phyloP scores from a whole-genome alignment of 75 land plant genomes.

The Picea sitchensis region DNA sequence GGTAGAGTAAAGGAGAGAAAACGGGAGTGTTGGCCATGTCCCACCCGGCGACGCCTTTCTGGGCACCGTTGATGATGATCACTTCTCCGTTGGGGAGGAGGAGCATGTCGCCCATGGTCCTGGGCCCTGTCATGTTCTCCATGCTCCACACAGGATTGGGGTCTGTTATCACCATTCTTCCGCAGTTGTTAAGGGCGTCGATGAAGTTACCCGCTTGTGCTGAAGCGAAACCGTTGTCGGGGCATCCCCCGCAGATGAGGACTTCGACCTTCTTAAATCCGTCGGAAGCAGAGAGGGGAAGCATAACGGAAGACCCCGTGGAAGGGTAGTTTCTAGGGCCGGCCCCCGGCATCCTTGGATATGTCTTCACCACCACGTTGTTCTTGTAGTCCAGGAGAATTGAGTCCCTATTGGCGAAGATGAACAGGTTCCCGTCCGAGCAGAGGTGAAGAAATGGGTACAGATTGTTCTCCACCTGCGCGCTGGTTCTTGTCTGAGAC shows the following conservation, averaged over 20 bases:
- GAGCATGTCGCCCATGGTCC: no score
- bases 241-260: constrained; percentile 74
- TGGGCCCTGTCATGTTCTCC: no score
- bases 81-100: no score
- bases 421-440: constrained; percentile 38
- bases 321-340: constrained; percentile 41
- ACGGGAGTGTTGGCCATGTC: no score
- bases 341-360: constrained; percentile 30
- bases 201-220: constrained; percentile 16
- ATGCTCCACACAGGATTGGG: no score
- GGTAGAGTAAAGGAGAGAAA: no score
- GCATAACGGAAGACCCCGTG: constrained; percentile 27
- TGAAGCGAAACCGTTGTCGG: constrained; percentile 15
- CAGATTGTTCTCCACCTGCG: constrained; percentile 24
- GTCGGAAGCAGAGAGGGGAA: constrained; percentile 13
- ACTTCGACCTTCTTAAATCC: constrained; percentile 27
- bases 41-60: no score
- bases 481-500: not conserved
- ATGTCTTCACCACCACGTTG: constrained; percentile 20
- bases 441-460: constrained; percentile 29
- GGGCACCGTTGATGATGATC: no score
- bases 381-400: constrained; percentile 41
- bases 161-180: constrained; percentile 22
- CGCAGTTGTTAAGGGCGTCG: constrained; percentile 42
- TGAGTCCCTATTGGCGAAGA: constrained; percentile 49